phyloP scores from a whole-genome alignment of 305 asterid genomes.

The Coffea humblotiana region DNA sequence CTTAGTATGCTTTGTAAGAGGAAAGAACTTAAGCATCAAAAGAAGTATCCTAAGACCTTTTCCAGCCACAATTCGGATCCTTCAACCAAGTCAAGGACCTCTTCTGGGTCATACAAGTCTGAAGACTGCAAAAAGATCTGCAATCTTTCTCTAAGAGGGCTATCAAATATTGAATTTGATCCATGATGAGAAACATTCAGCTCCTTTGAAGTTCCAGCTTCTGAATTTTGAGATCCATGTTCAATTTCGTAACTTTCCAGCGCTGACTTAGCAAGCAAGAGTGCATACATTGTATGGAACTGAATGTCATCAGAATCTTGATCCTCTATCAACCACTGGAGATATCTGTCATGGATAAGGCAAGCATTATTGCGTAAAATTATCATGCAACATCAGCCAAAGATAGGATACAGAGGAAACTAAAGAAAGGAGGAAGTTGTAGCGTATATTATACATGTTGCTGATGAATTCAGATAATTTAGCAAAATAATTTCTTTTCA shows the following conservation, averaged over 20 bases:
- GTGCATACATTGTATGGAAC: constrained; percentile 84
- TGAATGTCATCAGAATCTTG: constrained; percentile 71
- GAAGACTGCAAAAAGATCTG: constrained; percentile 87
- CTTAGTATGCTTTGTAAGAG: constrained; percentile 10
- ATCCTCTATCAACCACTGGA: constrained; percentile 97
- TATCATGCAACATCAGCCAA: background rate
- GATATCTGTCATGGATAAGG: constrained; percentile 59
- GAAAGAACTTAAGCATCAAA: background rate
- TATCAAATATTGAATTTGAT: constrained; percentile 58
- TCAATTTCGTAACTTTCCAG: constrained; percentile 61
- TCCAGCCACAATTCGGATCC: constrained; percentile 93
- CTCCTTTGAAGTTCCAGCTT: constrained; percentile 33
- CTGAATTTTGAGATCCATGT: constrained; percentile 41
- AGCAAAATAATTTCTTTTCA: background rate
- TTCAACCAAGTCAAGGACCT: constrained; percentile 83
- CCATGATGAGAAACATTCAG: constrained; percentile 35
- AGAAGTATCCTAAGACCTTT: constrained; percentile 54
- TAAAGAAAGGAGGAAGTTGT: background rate
- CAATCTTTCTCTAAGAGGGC: constrained; percentile 79
- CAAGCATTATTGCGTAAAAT: background rate
- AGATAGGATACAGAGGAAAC: background rate
- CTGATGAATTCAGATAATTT: background rate
- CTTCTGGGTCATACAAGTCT: constrained; percentile 83
- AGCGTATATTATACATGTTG: background rate
- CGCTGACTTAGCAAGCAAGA: constrained; percentile 87